These are phyloP conservation scores for Pestalotiopsis sp. DNA, from an alignment of 2,329 filamentous ascomycete genomes.

Conservation along the genomic window DNA sequence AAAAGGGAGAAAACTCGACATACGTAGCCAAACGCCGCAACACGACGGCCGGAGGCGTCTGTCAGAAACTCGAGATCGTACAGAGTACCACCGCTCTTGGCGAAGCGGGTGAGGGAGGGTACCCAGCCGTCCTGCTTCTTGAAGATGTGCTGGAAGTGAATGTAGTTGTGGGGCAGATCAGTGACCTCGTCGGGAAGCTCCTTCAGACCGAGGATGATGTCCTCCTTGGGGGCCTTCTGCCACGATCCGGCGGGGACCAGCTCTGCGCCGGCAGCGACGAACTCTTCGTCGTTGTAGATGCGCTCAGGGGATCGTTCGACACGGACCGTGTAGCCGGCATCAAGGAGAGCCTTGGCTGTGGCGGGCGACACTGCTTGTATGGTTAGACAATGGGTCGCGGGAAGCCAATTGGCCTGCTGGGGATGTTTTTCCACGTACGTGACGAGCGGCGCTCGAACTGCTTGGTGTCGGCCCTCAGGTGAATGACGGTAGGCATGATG, in stretches of 20 bases:
- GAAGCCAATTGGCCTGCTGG: background rate
- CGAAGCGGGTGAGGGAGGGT: conserved; percentile 77
- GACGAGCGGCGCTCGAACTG: conserved; percentile 2
- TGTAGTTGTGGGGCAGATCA: conserved; percentile 68
- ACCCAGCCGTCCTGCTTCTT: conserved; percentile 82
- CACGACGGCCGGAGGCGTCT: conserved; percentile 67
- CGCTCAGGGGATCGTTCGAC: conserved; percentile 70
- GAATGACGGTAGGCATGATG: conserved; percentile 5
- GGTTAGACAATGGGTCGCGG: conserved; percentile 12
- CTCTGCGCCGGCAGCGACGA: conserved; percentile 63
- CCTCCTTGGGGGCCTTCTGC: conserved; percentile 67
- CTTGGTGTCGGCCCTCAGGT: conserved; percentile 4
- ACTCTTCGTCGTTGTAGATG: conserved; percentile 67
- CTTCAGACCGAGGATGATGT: conserved; percentile 77
- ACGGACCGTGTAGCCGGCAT: conserved; percentile 70
- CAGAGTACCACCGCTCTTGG: conserved; percentile 74
- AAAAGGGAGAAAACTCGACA: too few species aligned
- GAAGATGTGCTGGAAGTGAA: conserved; percentile 76
- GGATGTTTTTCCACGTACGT: background rate
- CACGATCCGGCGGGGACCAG: conserved; percentile 70
- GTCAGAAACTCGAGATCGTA: conserved; percentile 87
- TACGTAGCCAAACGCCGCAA: conserved; percentile 70
- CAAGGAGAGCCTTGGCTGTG: conserved; percentile 61
- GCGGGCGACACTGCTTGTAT: conserved; percentile 31
- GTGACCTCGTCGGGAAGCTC: conserved; percentile 71